These are phyloP conservation scores for Porphyridium purpureum DNA, from an alignment of 23 red algal species.

Conservation along the genomic window DNA sequence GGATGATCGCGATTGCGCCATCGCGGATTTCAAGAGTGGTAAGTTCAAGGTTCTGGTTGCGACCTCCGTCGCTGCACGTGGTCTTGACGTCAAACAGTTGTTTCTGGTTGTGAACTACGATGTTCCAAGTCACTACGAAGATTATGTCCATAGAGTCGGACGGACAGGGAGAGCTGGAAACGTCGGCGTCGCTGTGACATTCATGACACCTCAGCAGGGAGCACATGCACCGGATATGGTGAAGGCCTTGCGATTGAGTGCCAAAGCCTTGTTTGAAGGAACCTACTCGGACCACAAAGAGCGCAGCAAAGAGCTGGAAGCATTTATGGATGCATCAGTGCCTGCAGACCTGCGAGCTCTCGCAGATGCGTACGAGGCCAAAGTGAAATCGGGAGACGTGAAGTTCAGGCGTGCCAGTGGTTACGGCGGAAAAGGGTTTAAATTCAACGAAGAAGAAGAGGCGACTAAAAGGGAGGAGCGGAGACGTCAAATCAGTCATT, in stretches of 20 bases:
- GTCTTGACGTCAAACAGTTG: conserved; percentile 76
- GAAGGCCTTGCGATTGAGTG: conserved; percentile 46
- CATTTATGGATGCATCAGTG: conserved; percentile 21
- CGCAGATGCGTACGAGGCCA: conserved; percentile 38
- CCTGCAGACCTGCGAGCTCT: conserved; percentile 38
- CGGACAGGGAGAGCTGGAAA: conserved; percentile 79
- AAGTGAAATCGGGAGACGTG: conserved; percentile 29
- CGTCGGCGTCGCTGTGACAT: conserved; percentile 71
- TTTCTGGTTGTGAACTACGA: conserved; percentile 89
- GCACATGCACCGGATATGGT: conserved; percentile 53
- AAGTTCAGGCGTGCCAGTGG: conserved; percentile 34
- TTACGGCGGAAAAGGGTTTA: conserved; percentile 75
- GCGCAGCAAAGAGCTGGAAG: conserved; percentile 1
- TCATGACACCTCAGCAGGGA: conserved; percentile 76
- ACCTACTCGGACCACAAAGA: conserved; percentile 6
- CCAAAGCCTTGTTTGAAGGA: conserved; percentile 29
- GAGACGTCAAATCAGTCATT: too few species aligned
- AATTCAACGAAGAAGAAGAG: conserved; percentile 66
- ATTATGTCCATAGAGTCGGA: conserved; percentile 97
- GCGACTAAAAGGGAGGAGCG: too few species aligned
- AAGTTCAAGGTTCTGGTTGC: conserved; percentile 72
- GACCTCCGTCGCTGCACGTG: conserved; percentile 80
- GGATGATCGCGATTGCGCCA: conserved; percentile 62
- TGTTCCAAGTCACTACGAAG: conserved; percentile 83
- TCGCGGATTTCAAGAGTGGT: conserved; percentile 64